These are phyloP conservation scores for Chaetomium sp. DNA, from an alignment of 2,329 filamentous ascomycete genomes.

Conservation along the genomic window DNA sequence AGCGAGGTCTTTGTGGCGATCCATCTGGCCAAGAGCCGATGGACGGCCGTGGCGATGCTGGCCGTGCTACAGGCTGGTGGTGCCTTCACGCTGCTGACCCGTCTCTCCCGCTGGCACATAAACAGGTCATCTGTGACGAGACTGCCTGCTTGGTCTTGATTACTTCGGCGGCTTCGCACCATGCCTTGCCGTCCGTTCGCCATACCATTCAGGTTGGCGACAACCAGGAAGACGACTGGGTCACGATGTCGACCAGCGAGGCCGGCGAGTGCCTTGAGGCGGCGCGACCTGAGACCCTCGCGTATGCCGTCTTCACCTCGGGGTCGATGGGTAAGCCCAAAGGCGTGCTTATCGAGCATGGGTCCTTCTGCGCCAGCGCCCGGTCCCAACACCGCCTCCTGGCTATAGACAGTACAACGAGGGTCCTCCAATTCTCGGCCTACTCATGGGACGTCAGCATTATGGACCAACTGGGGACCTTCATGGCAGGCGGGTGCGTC, in stretches of 20 bases:
- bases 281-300: conserved; percentile 1
- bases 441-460: neutral
- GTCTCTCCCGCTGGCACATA: neutral
- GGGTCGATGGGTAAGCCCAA: conserved; percentile 3
- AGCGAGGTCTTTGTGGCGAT: neutral
- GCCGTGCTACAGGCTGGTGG: conserved; percentile 5
- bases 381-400: conserved; percentile 7
- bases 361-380: conserved; percentile 2
- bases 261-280: neutral
- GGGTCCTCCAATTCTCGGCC: conserved; percentile 5
- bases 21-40: conserved; percentile 4
- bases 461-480: conserved; percentile 2
- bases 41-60: conserved; percentile 1
- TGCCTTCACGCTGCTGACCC: conserved; percentile 4
- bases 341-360: conserved; percentile 6
- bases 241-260: neutral
- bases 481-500: conserved; percentile 1
- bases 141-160: conserved; percentile 3
- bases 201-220: neutral
- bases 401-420: neutral
- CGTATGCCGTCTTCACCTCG: conserved; percentile 7
- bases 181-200: conserved; percentile 6
- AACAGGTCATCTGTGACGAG: conserved; percentile 3
- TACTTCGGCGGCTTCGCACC: conserved; percentile 3
- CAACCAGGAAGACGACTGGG: conserved; percentile 7